These are phyloP conservation scores for Lecanicillium sp. DNA, from an alignment of 2,329 filamentous ascomycete genomes.

Conservation along the genomic window DNA sequence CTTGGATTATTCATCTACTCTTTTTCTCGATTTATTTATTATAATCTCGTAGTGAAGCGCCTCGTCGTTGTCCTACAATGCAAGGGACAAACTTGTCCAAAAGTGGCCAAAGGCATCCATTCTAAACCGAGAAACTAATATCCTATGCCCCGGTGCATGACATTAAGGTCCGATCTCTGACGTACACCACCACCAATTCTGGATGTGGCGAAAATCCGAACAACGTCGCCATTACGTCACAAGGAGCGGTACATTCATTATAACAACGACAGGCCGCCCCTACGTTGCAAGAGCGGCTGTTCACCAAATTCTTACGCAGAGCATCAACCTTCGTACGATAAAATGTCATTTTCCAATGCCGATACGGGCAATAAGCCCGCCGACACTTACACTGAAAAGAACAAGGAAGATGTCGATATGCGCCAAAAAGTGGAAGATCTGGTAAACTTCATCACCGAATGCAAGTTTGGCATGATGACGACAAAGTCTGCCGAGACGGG, in stretches of 20 bases:
- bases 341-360: slow-evolving; percentile 45
- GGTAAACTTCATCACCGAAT: slow-evolving; percentile 57
- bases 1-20: no score
- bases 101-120: no score
- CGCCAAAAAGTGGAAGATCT: slow-evolving; percentile 73
- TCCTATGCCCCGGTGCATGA: no score
- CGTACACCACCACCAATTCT: no score
- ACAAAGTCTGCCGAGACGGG: slow-evolving; percentile 60
- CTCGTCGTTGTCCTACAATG: no score
- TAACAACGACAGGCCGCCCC: neutral
- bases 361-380: slow-evolving; percentile 53
- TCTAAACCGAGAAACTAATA: no score
- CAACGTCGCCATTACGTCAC: slow-evolving; percentile 10
- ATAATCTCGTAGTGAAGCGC: no score
- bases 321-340: slow-evolving; percentile 9
- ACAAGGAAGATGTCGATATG: slow-evolving; percentile 53
- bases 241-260: neutral
- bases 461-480: slow-evolving; percentile 87
- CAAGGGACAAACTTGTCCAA: no score
- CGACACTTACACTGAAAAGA: slow-evolving; percentile 76
- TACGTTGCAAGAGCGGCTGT: neutral
- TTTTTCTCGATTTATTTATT: no score
- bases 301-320: neutral
- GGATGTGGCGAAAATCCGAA: no score
- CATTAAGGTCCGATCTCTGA: no score